Evolutionary conservation across 2,329 filamentous ascomycete genomes (phyloP).

Genomic region (Cordyceps cateniannulata): DNA sequence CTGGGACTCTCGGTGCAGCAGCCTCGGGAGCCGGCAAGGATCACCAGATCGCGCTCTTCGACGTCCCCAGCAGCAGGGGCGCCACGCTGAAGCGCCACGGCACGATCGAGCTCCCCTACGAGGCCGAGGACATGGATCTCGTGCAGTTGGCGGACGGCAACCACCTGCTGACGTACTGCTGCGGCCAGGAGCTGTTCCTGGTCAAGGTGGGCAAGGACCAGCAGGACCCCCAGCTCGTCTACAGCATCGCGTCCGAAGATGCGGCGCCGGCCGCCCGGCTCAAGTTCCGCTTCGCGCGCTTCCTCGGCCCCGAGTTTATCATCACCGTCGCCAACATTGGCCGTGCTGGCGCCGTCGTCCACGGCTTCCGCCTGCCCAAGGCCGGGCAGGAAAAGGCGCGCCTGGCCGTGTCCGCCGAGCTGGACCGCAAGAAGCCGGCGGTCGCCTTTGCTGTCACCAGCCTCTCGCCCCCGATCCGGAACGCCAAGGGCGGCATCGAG

Average conservation of each 20-base stretch:
- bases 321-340: slow-evolving; percentile 52
- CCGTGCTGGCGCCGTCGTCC: slow-evolving; percentile 49
- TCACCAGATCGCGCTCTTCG: slow-evolving; percentile 75
- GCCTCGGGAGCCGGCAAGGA: slow-evolving; percentile 71
- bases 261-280: slow-evolving; percentile 35
- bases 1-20: slow-evolving; percentile 65
- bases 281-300: slow-evolving; percentile 52
- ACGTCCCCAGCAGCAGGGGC: slow-evolving; percentile 62
- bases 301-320: slow-evolving; percentile 50
- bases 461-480: slow-evolving; percentile 50
- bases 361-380: slow-evolving; percentile 48
- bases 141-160: slow-evolving; percentile 51
- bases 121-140: slow-evolving; percentile 66
- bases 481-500: slow-evolving; percentile 25
- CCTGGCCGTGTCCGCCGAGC: slow-evolving; percentile 44
- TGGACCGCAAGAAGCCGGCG: slow-evolving; percentile 64
- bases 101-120: slow-evolving; percentile 43
- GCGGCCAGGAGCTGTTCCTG: slow-evolving; percentile 66
- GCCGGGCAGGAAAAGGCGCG: slow-evolving; percentile 34
- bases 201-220: slow-evolving; percentile 49
- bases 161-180: slow-evolving; percentile 73
- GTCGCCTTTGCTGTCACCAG: slow-evolving; percentile 72
- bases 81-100: slow-evolving; percentile 41
- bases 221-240: slow-evolving; percentile 47
- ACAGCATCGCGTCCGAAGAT: slow-evolving; percentile 43